phyloP scores from a whole-genome alignment of 192 early-diverging fungal genomes.

The Lobosporangium transversale region DNA sequence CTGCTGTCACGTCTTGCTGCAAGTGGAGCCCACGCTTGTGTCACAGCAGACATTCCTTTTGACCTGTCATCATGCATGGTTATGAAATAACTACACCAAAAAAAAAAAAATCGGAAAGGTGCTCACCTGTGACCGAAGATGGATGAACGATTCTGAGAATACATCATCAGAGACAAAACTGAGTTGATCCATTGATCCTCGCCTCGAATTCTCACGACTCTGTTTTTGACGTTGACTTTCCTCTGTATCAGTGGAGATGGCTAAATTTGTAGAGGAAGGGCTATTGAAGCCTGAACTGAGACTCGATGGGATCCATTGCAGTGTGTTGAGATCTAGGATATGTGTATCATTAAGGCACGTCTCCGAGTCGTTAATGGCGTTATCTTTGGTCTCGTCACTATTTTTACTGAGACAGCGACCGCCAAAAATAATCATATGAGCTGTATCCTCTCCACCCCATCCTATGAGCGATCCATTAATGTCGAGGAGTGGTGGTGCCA shows the following conservation, averaged over 20 bases:
- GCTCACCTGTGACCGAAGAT: background rate
- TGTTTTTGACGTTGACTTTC: no score
- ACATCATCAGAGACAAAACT: background rate
- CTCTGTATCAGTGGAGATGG: no score
- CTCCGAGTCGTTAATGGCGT: slow-evolving; percentile 1
- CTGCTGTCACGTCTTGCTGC: no score
- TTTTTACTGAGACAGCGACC: slow-evolving; percentile 68
- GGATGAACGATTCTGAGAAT: background rate
- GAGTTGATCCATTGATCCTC: slow-evolving; percentile 8
- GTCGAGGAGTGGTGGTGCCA: slow-evolving; percentile 31
- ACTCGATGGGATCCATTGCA: slow-evolving; percentile 54
- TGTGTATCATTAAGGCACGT: slow-evolving; percentile 66
- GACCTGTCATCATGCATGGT: background rate
- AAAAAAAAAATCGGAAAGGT: background rate
- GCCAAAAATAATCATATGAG: slow-evolving; percentile 73
- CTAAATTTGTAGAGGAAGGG: no score
- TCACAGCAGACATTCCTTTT: background rate
- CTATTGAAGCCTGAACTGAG: slow-evolving; percentile 6
- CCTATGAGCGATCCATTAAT: slow-evolving; percentile 17
- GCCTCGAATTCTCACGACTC: slow-evolving; percentile 1
- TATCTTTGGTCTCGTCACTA: slow-evolving; percentile 47
- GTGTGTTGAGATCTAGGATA: slow-evolving; percentile 54
- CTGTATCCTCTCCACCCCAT: slow-evolving; percentile 59
- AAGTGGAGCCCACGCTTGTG: no score
- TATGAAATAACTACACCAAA: background rate